Base-by-base conservation (phyloP, 352 stramenopile species). In the Globisporangium rhizosaccharum region DNA sequence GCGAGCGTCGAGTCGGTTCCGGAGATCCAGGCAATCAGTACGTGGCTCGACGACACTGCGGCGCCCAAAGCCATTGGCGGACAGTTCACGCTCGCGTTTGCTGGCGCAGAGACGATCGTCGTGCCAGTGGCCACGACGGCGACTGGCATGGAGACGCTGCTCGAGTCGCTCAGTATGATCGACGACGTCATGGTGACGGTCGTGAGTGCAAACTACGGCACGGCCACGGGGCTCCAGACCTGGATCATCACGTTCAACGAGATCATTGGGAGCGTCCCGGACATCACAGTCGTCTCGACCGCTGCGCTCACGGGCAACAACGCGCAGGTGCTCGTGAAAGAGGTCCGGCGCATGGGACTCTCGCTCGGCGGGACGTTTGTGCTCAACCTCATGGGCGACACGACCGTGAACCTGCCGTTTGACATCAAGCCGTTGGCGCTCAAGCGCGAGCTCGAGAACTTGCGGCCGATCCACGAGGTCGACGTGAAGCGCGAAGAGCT, bases 161-260 rank as follows among this genome's bases (percentile, higher is more conserved):
- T 98, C 0, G 79, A 97, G 42, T 72, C 63, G 0, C 66, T 97
- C 14, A 72, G 74, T 12, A 88, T 75, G 3, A 85, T 97, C 23
- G 87, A 91, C 18, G 73, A 78, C 8, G 88, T 98, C 9, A 69
- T 60, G 0, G 85, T 94, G 37, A 79, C 67, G 9, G 53, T 75
- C 6, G 62, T 73, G n/a, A 76, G 49, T 30, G 73, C 71, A 5
- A 62, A 92, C 54, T 90, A 90, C 49, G 70, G 69, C 8, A 39
- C 59, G 0, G 70, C 73, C 0, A 69, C 59, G 1, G 78, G 76
- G 5, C 57, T 92, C 9, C 71, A 81, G 52, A 87, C 71, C 7
- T 95, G 86, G 87, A 65, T 86, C 10, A 82, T 98, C 46, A 97
- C 90, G 14, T 98, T 99, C 57, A 84, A 88, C 20, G 85, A 97